Evolutionary conservation across 108 stramenopile species (phyloP), one percentile per base, ranked within the genome.

Genomic region (Skeletonema grethae): DNA sequence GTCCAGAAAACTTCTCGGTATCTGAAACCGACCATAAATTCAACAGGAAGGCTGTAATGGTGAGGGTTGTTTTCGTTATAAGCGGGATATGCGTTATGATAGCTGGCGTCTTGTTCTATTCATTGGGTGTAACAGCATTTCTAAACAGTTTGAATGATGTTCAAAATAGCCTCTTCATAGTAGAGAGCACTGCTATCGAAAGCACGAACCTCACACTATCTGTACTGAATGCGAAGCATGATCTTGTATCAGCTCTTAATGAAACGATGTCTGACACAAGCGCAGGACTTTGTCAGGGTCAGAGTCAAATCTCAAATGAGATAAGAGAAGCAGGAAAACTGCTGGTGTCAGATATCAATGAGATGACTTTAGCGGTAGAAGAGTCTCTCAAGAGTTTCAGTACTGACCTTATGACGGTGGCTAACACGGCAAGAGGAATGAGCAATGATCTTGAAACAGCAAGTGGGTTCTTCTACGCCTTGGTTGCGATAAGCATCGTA

Each of bases 401-500:
- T n/a, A 38, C 46, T n/a, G 79, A 80, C 39, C 29, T 80, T 9
- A 35, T 62, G 29, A 29, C 6, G 0, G 10, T 80, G 18, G 62
- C 73, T 35, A 39, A 50, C 5, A 28, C 70, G 1, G 69, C 72
- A 5, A 57, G 63, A 13, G 73, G 69, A 38, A 4, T 80, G 39
- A 50, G 70, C 15, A 70, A 43, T 8, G 4, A 29, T 18, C 28
- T 80, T 28, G 39, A 63, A 28, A 25, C 39, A 16, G 67, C 69
- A 35, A 34, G 68, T 22, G 67, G 73, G 1, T 67, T 74, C 43
- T 74, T 80, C 29, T 64, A 59, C 43, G 50, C 73, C 28, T 56
- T 80, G 57, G 56, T 80, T 28, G 55, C 62, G 10, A 64, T 80
- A 46, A 80, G 68, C 48, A 36, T 62, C n/a, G n/a, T 80, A 28